A percentile compares a stretch with the other conserved stretches of the same genome.
Evolutionary conservation across 495 filamentous ascomycete genomes (phyloP).

Genomic region (Lasiosphaeris hirsuta): DNA sequence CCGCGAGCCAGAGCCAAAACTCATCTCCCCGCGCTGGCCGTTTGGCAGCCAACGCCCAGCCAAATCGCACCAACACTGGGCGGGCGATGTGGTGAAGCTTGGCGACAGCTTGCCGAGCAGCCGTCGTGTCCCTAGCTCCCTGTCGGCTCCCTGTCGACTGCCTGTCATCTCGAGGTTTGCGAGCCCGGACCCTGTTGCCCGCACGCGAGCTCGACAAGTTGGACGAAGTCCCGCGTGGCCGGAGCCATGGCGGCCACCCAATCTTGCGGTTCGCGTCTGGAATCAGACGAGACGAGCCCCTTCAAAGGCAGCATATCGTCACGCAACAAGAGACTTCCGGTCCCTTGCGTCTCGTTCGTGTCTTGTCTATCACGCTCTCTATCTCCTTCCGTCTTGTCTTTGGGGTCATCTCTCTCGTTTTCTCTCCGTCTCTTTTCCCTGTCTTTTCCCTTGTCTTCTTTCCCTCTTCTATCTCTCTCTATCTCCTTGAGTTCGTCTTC

Average conservation of each 20-base stretch:
- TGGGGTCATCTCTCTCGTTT: neutral
- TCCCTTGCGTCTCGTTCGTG: neutral
- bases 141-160: neutral
- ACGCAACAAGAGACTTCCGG: too few relatives aligned
- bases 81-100: too few relatives aligned
- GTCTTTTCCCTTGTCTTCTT: slow-evolving; percentile 2
- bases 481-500: neutral
- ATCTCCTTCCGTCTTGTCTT: slow-evolving; percentile 3
- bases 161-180: neutral
- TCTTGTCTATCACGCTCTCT: slow-evolving; percentile 1
- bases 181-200: too few relatives aligned
- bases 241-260: slow-evolving; percentile 2
- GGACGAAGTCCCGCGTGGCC: neutral
- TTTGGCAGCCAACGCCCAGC: too few relatives aligned
- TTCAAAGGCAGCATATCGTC: too few relatives aligned
- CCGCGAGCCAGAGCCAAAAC: too few relatives aligned
- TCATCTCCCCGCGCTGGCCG: too few relatives aligned
- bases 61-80: too few relatives aligned
- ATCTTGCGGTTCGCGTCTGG: slow-evolving; percentile 7
- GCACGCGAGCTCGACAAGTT: too few relatives aligned
- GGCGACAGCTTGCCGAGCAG: too few relatives aligned
- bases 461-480: neutral
- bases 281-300: slow-evolving; percentile 4
- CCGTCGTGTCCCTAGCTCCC: too few relatives aligned
- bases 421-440: neutral